Evolutionary conservation across 2,329 filamentous ascomycete genomes (phyloP).

Genomic region (Fusarium sp.): DNA sequence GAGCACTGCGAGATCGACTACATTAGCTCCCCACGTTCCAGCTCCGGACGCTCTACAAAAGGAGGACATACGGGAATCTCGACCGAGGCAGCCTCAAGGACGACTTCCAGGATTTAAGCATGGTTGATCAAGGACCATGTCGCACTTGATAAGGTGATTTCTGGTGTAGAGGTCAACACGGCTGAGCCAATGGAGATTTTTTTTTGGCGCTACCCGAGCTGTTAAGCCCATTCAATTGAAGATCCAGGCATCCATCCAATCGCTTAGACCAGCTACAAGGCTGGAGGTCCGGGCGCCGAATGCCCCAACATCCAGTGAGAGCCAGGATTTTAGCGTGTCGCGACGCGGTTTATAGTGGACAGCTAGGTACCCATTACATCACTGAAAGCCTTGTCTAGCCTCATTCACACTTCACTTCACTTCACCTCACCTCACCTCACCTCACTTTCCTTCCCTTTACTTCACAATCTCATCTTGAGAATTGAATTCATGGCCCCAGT

Average conservation of each 20-base stretch:
- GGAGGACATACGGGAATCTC: slow-evolving; percentile 71
- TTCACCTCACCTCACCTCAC: background rate
- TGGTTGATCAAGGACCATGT: slow-evolving; percentile 50
- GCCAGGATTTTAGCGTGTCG: slow-evolving; percentile 29
- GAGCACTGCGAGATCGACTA: slow-evolving; percentile 56
- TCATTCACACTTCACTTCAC: slow-evolving; percentile 17
- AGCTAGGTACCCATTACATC: slow-evolving; percentile 37
- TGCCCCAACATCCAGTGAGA: slow-evolving; percentile 7
- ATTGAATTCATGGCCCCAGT: slow-evolving; percentile 80
- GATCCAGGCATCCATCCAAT: slow-evolving; percentile 9
- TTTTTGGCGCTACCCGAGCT: slow-evolving; percentile 38
- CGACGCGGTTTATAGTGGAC: slow-evolving; percentile 35
- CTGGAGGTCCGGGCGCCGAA: slow-evolving; percentile 24
- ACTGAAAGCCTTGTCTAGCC: slow-evolving; percentile 18
- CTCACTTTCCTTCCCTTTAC: background rate
- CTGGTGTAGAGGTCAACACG: slow-evolving; percentile 18
- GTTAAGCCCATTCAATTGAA: slow-evolving; percentile 26
- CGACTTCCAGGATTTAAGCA: slow-evolving; percentile 76
- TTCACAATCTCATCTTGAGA: background rate
- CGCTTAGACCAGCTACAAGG: slow-evolving; percentile 44
- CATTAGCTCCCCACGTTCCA: slow-evolving; percentile 33
- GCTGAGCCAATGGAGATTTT: slow-evolving; percentile 42
- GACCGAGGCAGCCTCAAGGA: slow-evolving; percentile 82
- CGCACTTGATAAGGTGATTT: slow-evolving; percentile 26
- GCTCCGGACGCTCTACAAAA: background rate